Base-by-base conservation (phyloP, 169 alveolate genomes). In the Plasmodium billcollinsi region DNA sequence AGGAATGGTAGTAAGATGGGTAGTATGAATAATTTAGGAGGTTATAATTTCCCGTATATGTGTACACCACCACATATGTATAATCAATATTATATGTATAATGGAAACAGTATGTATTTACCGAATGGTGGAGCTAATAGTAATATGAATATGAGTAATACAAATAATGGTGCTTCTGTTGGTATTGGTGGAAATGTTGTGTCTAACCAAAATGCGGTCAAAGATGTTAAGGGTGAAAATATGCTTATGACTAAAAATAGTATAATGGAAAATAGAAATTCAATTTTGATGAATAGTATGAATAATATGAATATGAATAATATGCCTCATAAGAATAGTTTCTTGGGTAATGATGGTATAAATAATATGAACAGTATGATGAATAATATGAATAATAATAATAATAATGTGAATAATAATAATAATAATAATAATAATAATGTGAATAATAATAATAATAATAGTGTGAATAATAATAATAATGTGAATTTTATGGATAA, bases 31-130 rank as follows among this genome's bases (percentile, higher is more conserved):
- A 26, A 39, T 12, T 47, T 70, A 1, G 76, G 76, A 1, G 39
- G 45, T 12, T 78, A 78, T 24, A 78, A 78, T 24, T 78, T 78
- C 21, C 89, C 78, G 0, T 78, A 65, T 59, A 78, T 78, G 71
- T 78, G 66, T 9, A 78, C 65, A n/a, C 89, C 89, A 1, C 89
- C 89, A 3, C 80, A 26, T 20, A 12, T 66, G 15, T 78, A 65
- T n/a, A 70, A 70, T 12, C 89, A 78, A 15, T 78, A 78, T n/a
- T 78, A 78, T 20, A 78, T 78, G 89, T 78, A 78, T 26, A 76
- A 76, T 52, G 89, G 89, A 14, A 56, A 7, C 0, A 61, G 26
- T 15, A 76, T 76, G 89, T 76, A 76, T 33, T 56, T 83, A 83
- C 49, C 50, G n/a, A 50, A 47, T 20, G 49, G 33, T 14, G 29